Evolutionary conservation across 2,329 filamentous ascomycete species (phyloP).

Genomic region (Exophiala calicioides): DNA sequence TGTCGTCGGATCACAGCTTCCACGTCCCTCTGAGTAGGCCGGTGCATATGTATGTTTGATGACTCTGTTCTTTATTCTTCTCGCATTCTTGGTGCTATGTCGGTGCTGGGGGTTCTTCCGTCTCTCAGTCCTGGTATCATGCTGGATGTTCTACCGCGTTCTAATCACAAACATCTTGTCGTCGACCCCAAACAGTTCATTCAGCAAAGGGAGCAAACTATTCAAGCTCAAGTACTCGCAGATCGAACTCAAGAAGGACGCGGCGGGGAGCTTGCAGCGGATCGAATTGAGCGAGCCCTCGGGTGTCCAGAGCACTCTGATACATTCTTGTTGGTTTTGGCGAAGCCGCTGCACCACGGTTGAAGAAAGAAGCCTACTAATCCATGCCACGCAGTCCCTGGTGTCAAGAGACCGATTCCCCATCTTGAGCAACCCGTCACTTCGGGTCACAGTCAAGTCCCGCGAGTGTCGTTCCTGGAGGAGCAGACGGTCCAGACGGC

Average conservation of each 20-base stretch:
- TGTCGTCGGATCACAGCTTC: slow-evolving; percentile 24
- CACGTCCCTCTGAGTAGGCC: slow-evolving; percentile 17
- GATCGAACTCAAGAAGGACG: slow-evolving; percentile 44
- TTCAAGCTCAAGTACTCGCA: slow-evolving; percentile 44
- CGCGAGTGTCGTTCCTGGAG: slow-evolving; percentile 45
- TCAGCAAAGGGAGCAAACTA: slow-evolving; percentile 40
- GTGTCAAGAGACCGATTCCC: slow-evolving; percentile 42
- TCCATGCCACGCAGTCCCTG: slow-evolving; percentile 37
- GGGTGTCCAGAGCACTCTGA: slow-evolving; percentile 39
- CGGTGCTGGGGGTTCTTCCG: too few species aligned
- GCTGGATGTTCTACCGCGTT: too few species aligned
- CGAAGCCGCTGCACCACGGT: background rate
- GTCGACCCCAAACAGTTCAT: slow-evolving; percentile 38
- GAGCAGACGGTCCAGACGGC: slow-evolving; percentile 45
- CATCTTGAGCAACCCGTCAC: slow-evolving; percentile 46
- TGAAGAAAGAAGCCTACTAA: slow-evolving; percentile 1
- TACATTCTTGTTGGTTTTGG: slow-evolving; percentile 40
- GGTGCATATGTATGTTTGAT: slow-evolving; percentile 25
- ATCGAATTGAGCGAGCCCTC: slow-evolving; percentile 42
- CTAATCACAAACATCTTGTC: too few species aligned
- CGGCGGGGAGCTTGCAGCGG: slow-evolving; percentile 38
- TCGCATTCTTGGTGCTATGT: too few species aligned
- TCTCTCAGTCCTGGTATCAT: too few species aligned
- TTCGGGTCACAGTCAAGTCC: slow-evolving; percentile 35
- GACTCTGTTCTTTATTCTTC: too few species aligned